Conservation (phyloP, 164 flowering plant genomes). For the Tetrastigma voinierianum region DNA sequence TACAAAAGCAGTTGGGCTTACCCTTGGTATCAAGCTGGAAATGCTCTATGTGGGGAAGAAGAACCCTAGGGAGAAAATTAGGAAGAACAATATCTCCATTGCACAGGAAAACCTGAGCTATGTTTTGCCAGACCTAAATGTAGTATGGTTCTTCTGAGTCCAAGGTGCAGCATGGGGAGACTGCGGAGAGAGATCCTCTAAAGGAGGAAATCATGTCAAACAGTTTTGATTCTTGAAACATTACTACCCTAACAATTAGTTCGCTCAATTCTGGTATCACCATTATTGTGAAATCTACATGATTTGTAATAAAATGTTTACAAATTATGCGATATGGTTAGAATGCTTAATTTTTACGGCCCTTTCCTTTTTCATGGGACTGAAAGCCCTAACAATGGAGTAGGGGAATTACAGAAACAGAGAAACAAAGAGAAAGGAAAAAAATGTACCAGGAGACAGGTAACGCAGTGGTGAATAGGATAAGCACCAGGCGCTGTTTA, state of each 20-base stretch:
- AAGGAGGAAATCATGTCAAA: constrained; percentile 28
- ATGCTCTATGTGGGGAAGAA: constrained; percentile 55
- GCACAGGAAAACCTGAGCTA: constrained; percentile 35
- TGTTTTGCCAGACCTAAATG: constrained; percentile 18
- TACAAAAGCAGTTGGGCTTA: constrained; percentile 26
- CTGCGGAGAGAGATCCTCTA: constrained; percentile 25
- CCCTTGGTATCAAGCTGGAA: constrained; percentile 26
- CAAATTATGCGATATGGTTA: no score
- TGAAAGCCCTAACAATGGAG: not conserved
- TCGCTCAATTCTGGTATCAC: no score
- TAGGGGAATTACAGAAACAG: not conserved
- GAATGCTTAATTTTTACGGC: no score
- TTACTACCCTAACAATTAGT: no score
- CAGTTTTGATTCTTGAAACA: no score
- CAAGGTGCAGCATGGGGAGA: constrained; percentile 23
- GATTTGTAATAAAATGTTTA: no score
- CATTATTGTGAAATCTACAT: no score
- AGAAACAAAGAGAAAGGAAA: no score
- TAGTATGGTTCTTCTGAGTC: constrained; percentile 58
- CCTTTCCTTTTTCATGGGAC: no score
- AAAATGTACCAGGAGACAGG: constrained; percentile 54
- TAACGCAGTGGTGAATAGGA: constrained; percentile 22
- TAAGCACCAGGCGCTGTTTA: constrained; percentile 34
- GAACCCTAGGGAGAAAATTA: constrained; percentile 32
- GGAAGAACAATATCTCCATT: constrained; percentile 24